Percentiles rank a stretch among this genome's conserved stretches.
Conservation (phyloP, 768 basidiomycete species). For the Lentinula guzmanii region DNA sequence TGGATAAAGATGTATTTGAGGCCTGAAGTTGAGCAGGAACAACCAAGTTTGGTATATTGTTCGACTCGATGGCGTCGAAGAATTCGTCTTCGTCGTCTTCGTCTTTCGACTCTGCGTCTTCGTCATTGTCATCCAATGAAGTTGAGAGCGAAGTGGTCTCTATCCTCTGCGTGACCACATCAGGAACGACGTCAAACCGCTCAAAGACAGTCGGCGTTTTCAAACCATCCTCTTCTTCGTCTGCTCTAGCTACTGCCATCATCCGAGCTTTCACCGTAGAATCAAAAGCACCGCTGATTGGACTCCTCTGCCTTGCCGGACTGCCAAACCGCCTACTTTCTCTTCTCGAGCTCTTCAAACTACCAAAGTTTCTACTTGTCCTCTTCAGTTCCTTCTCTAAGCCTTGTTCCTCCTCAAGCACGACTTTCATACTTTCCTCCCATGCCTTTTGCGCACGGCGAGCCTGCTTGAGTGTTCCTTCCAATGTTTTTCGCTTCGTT, state of each 20-base stretch:
- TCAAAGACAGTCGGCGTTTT: neutral
- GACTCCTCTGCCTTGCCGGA: slow-evolving; percentile 16
- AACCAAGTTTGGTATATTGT: slow-evolving; percentile 69
- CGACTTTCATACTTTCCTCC: slow-evolving; percentile 86
- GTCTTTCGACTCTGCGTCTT: slow-evolving; percentile 25
- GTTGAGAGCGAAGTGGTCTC: neutral
- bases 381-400: slow-evolving; percentile 75
- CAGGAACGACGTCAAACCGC: neutral
- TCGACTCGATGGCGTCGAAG: slow-evolving; percentile 92
- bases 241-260: neutral
- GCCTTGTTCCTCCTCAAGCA: slow-evolving; percentile 79
- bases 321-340: neutral
- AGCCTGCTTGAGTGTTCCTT: neutral
- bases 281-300: neutral
- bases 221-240: neutral
- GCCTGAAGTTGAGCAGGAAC: slow-evolving; percentile 52
- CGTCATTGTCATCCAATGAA: neutral
- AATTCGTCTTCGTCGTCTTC: slow-evolving; percentile 94
- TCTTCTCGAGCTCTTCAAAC: slow-evolving; percentile 36
- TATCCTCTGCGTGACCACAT: neutral
- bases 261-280: neutral
- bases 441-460: slow-evolving; percentile 50
- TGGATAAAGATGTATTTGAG: neutral
- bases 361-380: slow-evolving; percentile 53
- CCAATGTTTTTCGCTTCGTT: neutral